Conservation (phyloP, 2,329 filamentous ascomycete species). For the Scopulariopsis brevicaulis region DNA sequence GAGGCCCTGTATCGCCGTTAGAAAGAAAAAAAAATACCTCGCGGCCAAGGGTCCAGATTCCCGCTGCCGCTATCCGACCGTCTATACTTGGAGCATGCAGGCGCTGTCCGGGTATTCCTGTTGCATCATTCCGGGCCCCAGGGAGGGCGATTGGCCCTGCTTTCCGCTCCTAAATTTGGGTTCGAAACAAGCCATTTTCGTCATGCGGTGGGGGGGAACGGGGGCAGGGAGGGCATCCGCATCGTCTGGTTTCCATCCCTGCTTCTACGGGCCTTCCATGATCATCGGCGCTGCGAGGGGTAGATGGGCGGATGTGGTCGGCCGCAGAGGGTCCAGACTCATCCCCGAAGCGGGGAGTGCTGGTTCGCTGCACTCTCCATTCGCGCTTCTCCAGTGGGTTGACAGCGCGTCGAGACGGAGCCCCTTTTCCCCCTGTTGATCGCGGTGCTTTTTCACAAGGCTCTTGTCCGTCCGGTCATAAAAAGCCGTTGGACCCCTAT, state of each 20-base stretch:
- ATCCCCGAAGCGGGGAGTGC: not conserved
- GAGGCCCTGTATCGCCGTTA: not conserved
- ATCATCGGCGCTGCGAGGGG: not conserved
- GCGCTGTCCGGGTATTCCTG: not conserved
- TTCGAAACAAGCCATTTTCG: not conserved
- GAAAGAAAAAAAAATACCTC: not conserved
- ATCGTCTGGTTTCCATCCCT: not conserved
- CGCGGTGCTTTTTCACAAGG: not conserved
- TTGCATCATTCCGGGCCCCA: not conserved
- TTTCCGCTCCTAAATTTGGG: not conserved
- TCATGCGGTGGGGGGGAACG: not conserved
- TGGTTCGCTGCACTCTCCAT: not conserved
- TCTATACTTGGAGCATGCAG: not conserved
- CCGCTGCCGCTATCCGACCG: not conserved
- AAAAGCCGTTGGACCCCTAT: not conserved
- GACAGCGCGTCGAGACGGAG: not conserved
- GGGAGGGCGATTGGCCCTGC: not conserved
- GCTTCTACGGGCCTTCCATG: slow-evolving; percentile 2
- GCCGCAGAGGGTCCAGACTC: not conserved
- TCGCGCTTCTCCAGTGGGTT: not conserved
- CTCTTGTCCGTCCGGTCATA: not conserved
- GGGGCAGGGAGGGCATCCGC: not conserved
- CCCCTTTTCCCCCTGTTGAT: not conserved
- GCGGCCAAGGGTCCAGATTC: not conserved
- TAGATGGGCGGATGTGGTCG: slow-evolving; percentile 2